Evolutionary conservation across 1,284 basidiomycete genomes (phyloP).

Genomic region (Xerocomus nothofagi): DNA sequence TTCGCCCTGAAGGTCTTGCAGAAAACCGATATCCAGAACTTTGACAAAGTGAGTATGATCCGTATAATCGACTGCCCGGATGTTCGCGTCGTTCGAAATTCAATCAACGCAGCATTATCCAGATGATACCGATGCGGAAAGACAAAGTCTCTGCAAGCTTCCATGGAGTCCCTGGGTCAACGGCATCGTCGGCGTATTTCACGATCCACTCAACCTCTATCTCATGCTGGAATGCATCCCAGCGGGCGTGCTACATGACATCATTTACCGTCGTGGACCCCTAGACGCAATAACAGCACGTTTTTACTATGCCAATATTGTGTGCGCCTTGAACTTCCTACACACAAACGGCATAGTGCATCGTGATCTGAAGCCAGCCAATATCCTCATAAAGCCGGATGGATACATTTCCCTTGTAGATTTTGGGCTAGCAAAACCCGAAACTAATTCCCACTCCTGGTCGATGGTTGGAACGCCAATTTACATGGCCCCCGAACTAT

Average conservation of each 20-base stretch:
- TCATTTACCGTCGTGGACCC: conserved; percentile 36
- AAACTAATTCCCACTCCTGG: conserved; percentile 20
- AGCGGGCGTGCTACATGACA: conserved; percentile 40
- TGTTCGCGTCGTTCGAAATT: conserved; percentile 4
- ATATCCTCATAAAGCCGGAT: too few relatives aligned
- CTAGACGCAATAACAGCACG: conserved; percentile 35
- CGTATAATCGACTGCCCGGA: background rate
- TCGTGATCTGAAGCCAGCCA: conserved; percentile 87
- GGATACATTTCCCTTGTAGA: conserved; percentile 73
- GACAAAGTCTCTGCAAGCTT: conserved; percentile 39
- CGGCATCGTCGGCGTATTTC: conserved; percentile 44
- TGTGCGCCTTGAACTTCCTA: conserved; percentile 71
- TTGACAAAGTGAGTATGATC: conserved; percentile 30
- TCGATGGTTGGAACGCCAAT: conserved; percentile 58
- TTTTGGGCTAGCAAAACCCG: conserved; percentile 64
- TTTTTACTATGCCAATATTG: too few relatives aligned
- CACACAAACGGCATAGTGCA: conserved; percentile 82
- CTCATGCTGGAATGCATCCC: conserved; percentile 49
- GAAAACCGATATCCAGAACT: conserved; percentile 30
- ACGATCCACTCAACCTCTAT: conserved; percentile 49
- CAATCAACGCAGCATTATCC: conserved; percentile 18
- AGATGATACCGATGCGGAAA: too few relatives aligned
- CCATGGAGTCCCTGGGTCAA: conserved; percentile 55
- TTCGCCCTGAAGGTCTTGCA: conserved; percentile 48
- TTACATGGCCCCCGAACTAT: too few relatives aligned